Conservation (phyloP, 1,284 basidiomycete genomes). For the Ceratobasidium papillatum region DNA sequence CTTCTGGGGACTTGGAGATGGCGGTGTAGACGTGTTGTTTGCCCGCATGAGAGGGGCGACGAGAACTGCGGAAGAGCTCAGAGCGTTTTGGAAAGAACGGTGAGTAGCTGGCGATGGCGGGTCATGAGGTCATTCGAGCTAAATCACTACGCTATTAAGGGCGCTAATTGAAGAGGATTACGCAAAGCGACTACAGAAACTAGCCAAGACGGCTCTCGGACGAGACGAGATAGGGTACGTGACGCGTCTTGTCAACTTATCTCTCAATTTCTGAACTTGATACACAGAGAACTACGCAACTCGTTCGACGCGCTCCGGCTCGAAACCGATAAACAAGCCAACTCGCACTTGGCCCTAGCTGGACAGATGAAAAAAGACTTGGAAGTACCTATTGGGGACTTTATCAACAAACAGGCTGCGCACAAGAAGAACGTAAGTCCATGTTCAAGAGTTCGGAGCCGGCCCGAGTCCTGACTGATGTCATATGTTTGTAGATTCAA, state of each 20-base stretch:
- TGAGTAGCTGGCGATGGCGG: constrained; percentile 52
- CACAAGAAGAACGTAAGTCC: constrained; percentile 69
- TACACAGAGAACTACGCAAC: constrained; percentile 74
- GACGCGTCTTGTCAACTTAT: not conserved
- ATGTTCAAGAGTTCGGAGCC: constrained; percentile 22
- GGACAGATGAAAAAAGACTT: constrained; percentile 81
- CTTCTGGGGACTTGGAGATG: constrained; percentile 91
- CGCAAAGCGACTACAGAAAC: constrained; percentile 83
- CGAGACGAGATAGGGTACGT: constrained; percentile 91
- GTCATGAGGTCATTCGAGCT: constrained; percentile 6
- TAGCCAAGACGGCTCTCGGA: constrained; percentile 81
- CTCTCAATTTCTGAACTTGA: not conserved
- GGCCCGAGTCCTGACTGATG: not conserved
- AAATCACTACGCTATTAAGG: constrained; percentile 54
- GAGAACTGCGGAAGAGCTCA: constrained; percentile 90
- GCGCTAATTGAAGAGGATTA: constrained; percentile 94
- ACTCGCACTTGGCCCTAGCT: constrained; percentile 73
- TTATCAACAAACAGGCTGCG: constrained; percentile 72
- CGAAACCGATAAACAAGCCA: constrained; percentile 86
- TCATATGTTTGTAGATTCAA: constrained; percentile 58
- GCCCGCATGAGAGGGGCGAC: constrained; percentile 84
- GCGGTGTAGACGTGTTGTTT: constrained; percentile 90
- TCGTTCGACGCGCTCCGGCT: constrained; percentile 79
- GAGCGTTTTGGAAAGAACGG: constrained; percentile 90
- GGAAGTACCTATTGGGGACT: constrained; percentile 72